Evolutionary conservation across 2,329 filamentous ascomycete species (phyloP), one percentile per base, ranked within the genome.

Genomic region (Colletotrichum sp.): DNA sequence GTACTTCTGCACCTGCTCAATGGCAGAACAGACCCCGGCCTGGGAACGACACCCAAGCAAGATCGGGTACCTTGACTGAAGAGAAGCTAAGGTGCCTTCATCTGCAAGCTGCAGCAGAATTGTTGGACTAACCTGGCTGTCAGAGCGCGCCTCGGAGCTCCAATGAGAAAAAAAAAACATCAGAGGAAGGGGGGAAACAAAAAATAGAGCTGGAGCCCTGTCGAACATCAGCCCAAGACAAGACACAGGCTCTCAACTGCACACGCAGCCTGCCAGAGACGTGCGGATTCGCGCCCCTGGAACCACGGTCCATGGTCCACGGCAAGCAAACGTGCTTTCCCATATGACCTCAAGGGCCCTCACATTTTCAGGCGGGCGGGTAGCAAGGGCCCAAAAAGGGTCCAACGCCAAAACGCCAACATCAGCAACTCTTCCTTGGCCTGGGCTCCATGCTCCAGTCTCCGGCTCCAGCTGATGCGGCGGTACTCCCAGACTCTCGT

Each of bases 81-180:
- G 64, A 69, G 32, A 59, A 60, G 59, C 71, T 39, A 72, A 68
- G 63, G 63, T 34, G 52, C 57, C 59, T 64, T 36, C 28, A 18
- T 55, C 66, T 76, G 65, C 74, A 69, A 36, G 57, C 57, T 68
- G 63, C 73, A 64, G 69, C 63, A 68, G 57, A 72, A 68, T 55
- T 65, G 64, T 65, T 69, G 49, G 39, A 66, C 64, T 63, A 65
- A 28, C 49, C 44, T 52, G 64, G 44, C 64, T 74, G 74, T 69
- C 70, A 76, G 34, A 76, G 74, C 73, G 64, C 69, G 28, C 72
- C 21, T 57, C 74, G 74, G 74, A 76, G 64, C 64, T 74, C 70
- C 70, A 69, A 21, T 8, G 63, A 24, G 39, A 63, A 28, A 30
- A 8, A 59, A n/a, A 63, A 55, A 65, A 55, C 28, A 65, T 68